Evolutionary conservation across 2,329 filamentous ascomycete species (phyloP).

Genomic region (Passalora sequoiae): DNA sequence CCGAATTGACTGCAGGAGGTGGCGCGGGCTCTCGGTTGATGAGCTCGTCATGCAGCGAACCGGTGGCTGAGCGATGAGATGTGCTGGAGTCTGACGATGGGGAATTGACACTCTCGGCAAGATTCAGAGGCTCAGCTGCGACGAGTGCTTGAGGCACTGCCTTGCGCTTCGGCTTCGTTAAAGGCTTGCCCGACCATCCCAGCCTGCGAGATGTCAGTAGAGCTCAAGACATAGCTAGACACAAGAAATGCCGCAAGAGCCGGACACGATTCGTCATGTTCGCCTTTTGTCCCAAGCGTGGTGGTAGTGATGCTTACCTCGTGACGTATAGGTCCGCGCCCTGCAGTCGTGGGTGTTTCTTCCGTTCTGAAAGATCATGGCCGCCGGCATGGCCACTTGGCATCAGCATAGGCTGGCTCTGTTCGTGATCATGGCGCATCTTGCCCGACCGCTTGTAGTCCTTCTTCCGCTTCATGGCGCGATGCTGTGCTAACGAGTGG

Average conservation of each 20-base stretch:
- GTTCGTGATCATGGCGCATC: conserved; percentile 18
- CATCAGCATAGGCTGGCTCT: conserved; percentile 28
- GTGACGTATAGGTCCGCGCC: conserved; percentile 51
- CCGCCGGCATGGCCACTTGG: conserved; percentile 29
- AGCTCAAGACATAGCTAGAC: too few relatives aligned
- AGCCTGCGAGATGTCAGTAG: too few relatives aligned
- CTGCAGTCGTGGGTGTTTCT: conserved; percentile 44
- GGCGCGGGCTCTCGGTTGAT: conserved; percentile 23
- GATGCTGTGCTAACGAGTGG: background rate
- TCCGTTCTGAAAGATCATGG: conserved; percentile 36
- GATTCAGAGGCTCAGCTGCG: background rate
- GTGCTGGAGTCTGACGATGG: conserved; percentile 13
- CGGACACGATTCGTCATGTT: too few relatives aligned
- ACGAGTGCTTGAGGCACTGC: background rate
- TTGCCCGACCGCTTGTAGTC: conserved; percentile 25
- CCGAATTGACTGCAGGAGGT: background rate
- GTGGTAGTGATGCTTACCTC: too few relatives aligned
- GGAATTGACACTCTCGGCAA: conserved; percentile 13
- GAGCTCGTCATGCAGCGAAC: conserved; percentile 49
- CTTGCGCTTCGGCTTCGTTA: conserved; percentile 7
- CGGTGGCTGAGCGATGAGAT: conserved; percentile 19
- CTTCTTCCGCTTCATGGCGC: conserved; percentile 20
- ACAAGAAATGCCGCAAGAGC: too few relatives aligned
- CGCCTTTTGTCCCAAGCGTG: too few relatives aligned
- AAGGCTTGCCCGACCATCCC: conserved; percentile 26